These are phyloP conservation scores for Nicotiana tabacum DNA, from an alignment of 257 asterid genomes.

Conservation along the genomic window DNA sequence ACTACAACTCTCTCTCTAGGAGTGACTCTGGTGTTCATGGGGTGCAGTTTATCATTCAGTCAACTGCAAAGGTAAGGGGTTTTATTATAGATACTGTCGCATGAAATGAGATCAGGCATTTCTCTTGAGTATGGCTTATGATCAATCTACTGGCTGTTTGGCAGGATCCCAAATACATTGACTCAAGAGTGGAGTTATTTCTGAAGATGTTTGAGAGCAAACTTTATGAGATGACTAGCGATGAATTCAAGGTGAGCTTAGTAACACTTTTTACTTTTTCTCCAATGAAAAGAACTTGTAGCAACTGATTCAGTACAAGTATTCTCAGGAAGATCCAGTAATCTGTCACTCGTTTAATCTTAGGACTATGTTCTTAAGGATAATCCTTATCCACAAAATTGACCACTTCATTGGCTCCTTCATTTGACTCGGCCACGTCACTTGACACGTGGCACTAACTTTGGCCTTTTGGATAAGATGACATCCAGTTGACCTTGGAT, in stretches of 20 bases:
- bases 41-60: constrained; percentile 86
- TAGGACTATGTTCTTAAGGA: background rate
- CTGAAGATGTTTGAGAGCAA: constrained; percentile 78
- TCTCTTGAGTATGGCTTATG: constrained; percentile 1
- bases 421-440: too few species aligned
- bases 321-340: background rate
- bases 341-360: background rate
- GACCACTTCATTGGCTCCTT: background rate
- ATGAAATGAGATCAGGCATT: background rate
- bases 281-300: background rate
- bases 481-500: too few species aligned
- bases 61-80: constrained; percentile 65
- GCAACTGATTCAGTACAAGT: background rate
- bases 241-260: constrained; percentile 71
- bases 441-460: too few species aligned
- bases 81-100: background rate
- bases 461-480: too few species aligned
- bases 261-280: constrained; percentile 6
- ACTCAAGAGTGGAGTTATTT: constrained; percentile 76
- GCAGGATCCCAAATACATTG: constrained; percentile 90
- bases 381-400: background rate
- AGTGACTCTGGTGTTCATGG: constrained; percentile 89
- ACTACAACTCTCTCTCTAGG: constrained; percentile 33
- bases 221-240: constrained; percentile 74
- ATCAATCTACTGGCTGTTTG: constrained; percentile 24